Conservation (phyloP, 1,284 basidiomycete species). For the Boletus sp. region DNA sequence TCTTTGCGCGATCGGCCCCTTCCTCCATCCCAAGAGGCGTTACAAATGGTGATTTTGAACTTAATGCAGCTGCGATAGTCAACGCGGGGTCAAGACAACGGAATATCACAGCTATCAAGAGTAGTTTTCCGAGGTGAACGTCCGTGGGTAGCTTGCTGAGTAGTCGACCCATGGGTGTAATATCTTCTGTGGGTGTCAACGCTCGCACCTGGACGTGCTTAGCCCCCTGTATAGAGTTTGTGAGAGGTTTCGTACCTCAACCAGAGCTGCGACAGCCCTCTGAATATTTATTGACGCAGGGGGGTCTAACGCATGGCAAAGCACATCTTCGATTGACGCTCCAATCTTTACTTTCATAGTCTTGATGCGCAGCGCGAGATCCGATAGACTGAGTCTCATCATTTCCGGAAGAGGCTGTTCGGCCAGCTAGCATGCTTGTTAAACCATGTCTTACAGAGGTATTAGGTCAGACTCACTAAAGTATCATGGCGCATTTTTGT, state of each 20-base stretch:
- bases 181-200: conserved; percentile 82
- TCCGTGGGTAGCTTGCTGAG: conserved; percentile 93
- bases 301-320: conserved; percentile 87
- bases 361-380: conserved; percentile 94
- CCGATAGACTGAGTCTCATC: conserved; percentile 90
- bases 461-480: conserved; percentile 39
- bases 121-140: conserved; percentile 94
- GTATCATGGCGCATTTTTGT: conserved; percentile 85
- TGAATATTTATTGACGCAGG: conserved; percentile 87
- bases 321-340: conserved; percentile 83
- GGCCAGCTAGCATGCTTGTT: conserved; percentile 58
- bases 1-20: conserved; percentile 85
- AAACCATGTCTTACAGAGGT: conserved; percentile 26
- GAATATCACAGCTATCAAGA: conserved; percentile 84
- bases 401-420: conserved; percentile 96
- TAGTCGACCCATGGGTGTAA: conserved; percentile 91
- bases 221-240: neutral
- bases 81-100: conserved; percentile 92
- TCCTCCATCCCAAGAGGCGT: conserved; percentile 85
- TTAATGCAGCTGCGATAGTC: conserved; percentile 91
- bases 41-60: conserved; percentile 91
- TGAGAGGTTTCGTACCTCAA: conserved; percentile 62
- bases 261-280: conserved; percentile 83
- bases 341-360: conserved; percentile 93
- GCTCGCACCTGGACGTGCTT: conserved; percentile 62